Evolutionary conservation across 2,329 filamentous ascomycete genomes (phyloP).

Genomic region (Blastomyces gilchristii): DNA sequence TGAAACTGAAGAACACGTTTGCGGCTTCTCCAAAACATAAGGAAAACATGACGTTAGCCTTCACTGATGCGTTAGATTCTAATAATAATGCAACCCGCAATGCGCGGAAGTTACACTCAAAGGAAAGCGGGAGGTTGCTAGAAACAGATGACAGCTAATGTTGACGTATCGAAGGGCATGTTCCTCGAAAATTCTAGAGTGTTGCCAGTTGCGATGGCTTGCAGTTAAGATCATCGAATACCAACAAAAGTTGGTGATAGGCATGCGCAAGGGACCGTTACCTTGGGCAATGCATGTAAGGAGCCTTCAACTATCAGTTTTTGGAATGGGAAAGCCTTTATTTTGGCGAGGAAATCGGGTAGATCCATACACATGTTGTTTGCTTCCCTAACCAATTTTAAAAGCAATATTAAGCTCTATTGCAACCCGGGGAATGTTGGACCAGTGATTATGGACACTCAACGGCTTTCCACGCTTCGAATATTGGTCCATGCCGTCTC

Average conservation of each 20-base stretch:
- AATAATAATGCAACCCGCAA: neutral
- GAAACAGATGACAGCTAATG: neutral
- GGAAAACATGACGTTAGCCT: neutral
- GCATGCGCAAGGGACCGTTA: neutral
- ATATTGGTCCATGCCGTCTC: neutral
- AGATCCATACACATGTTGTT: neutral
- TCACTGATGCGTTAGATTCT: neutral
- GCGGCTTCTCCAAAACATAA: neutral
- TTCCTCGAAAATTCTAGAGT: slow-evolving; percentile 5
- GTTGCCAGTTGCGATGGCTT: neutral
- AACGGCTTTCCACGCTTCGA: slow-evolving; percentile 1
- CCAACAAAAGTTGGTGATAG: neutral
- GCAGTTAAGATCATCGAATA: neutral
- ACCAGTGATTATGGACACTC: neutral
- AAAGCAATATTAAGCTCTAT: neutral
- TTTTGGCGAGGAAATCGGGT: neutral
- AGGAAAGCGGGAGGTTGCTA: neutral
- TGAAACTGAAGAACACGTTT: neutral
- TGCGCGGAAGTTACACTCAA: neutral
- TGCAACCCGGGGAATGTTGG: neutral
- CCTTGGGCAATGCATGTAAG: neutral
- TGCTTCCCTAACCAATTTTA: neutral
- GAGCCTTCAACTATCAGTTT: neutral
- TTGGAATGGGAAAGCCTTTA: neutral
- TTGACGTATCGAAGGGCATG: neutral